Evolutionary conservation across 345 rosid species (phyloP), one percentile per base, ranked within the genome.

Genomic region (Lumnitzera racemosa): DNA sequence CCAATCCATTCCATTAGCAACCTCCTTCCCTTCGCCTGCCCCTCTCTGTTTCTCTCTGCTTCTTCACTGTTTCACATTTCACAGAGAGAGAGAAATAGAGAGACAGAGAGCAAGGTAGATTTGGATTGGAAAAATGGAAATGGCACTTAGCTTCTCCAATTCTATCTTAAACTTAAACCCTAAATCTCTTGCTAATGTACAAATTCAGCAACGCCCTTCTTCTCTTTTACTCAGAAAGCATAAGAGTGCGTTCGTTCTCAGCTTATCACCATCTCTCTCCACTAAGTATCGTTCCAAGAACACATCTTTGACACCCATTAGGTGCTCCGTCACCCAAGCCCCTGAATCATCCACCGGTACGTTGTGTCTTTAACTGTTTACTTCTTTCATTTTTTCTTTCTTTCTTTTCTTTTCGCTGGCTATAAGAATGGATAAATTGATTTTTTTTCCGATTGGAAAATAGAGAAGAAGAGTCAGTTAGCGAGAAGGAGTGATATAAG

Each of bases 401-500:
- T 20, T 20, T 20, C 20, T 20, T 20, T 20, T 20, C 1, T 20
- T 20, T 20, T 20, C 3, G 15, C 43, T 5, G 31, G 31, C 4
- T 7, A n/a, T 10, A 57, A 29, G 46, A 10, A 15, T 48, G 52
- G 3, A 59, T 47, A 47, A 47, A 53, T 24, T 47, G 12, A 23
- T 24, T 9, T 59, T 60, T 46, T 62, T 53, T 43, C 27, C 51
- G 48, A 20, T 41, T 61, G 43, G 55, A 15, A 15, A n/a, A 51
- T 68, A 85, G 98, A 82, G 80, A 82, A 78, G 78, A 86, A 80
- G 88, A 81, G 73, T n/a, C 84, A 72, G 76, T 59, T 89, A 56
- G 80, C 64, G 72, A 85, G 94, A 81, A 85, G 96, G 71, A 46
- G 79, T 7, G 87, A 89, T 61, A 72, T 92, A 72, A 78, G 98